A percentile compares a stretch with the other conserved stretches of the same genome.
Conservation (phyloP, 2,329 filamentous ascomycete species). For the Fusarium sp. region DNA sequence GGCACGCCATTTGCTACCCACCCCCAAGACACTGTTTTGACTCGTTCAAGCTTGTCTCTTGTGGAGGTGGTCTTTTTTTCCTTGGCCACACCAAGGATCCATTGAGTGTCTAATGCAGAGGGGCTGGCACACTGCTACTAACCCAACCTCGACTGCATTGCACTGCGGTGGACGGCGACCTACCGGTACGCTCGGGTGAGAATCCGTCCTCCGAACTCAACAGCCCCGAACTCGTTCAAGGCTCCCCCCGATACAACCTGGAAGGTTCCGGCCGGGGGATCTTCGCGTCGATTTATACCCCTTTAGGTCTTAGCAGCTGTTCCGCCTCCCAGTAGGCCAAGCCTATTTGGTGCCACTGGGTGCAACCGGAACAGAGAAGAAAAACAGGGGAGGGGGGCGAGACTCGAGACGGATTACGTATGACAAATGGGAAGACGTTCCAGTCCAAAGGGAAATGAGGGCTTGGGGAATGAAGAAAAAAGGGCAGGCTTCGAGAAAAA, state of each 20-base stretch:
- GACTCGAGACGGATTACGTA: slow-evolving; percentile 10
- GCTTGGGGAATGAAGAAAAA: not conserved
- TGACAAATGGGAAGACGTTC: slow-evolving; percentile 7
- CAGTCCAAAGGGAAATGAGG: slow-evolving; percentile 1
- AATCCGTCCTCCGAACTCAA: slow-evolving; percentile 26
- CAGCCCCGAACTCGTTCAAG: slow-evolving; percentile 1
- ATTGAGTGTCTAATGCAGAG: not conserved
- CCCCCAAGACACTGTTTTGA: slow-evolving; percentile 6
- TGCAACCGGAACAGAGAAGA: slow-evolving; percentile 25
- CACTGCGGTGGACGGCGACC: not conserved
- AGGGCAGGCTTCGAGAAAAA: not conserved
- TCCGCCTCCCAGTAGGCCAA: slow-evolving; percentile 26
- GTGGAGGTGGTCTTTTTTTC: slow-evolving; percentile 6
- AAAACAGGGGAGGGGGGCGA: slow-evolving; percentile 9
- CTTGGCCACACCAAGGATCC: not conserved
- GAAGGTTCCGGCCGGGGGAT: slow-evolving; percentile 29
- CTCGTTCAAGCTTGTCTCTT: slow-evolving; percentile 8
- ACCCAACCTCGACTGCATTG: not conserved
- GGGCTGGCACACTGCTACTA: slow-evolving; percentile 6
- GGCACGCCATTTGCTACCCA: slow-evolving; percentile 10
- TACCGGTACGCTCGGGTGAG: slow-evolving; percentile 25
- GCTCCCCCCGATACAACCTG: slow-evolving; percentile 10
- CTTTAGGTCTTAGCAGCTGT: slow-evolving; percentile 21
- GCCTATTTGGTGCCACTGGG: slow-evolving; percentile 14
- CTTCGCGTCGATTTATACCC: slow-evolving; percentile 28